These are phyloP conservation scores for Pseudofabraea citricarpa DNA, from an alignment of 2,329 filamentous ascomycete genomes.

Conservation along the genomic window DNA sequence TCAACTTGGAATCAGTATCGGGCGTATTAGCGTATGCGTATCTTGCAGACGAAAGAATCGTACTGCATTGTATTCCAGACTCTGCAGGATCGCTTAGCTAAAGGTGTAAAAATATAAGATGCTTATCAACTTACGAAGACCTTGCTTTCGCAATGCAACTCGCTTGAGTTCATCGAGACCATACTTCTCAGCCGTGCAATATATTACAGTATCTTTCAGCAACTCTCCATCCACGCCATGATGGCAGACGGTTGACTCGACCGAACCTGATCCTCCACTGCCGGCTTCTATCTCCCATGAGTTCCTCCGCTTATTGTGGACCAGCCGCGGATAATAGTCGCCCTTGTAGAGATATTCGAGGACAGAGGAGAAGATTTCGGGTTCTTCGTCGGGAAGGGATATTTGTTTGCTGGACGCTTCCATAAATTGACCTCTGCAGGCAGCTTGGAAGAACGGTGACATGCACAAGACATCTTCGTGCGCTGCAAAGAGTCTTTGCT, in stretches of 20 bases:
- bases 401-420: slow-evolving; percentile 63
- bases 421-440: slow-evolving; percentile 59
- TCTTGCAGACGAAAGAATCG: slow-evolving; percentile 81
- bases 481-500: slow-evolving; percentile 84
- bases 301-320: slow-evolving; percentile 76
- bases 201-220: slow-evolving; percentile 85
- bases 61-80: slow-evolving; percentile 85
- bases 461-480: slow-evolving; percentile 79
- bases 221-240: slow-evolving; percentile 61
- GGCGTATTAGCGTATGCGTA: slow-evolving; percentile 88
- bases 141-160: slow-evolving; percentile 81
- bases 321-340: slow-evolving; percentile 80
- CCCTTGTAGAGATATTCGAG: slow-evolving; percentile 84
- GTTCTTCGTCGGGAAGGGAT: slow-evolving; percentile 77
- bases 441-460: slow-evolving; percentile 73
- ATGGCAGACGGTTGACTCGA: slow-evolving; percentile 66
- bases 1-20: slow-evolving; percentile 83
- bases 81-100: slow-evolving; percentile 77
- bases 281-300: slow-evolving; percentile 74
- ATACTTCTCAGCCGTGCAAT: slow-evolving; percentile 84
- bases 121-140: slow-evolving; percentile 55
- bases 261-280: slow-evolving; percentile 52
- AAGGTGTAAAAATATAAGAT: slow-evolving; percentile 33
- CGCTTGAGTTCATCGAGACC: slow-evolving; percentile 80
- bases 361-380: slow-evolving; percentile 84